Base-by-base conservation (phyloP, 164 flowering plant species). In the Sedum album region DNA sequence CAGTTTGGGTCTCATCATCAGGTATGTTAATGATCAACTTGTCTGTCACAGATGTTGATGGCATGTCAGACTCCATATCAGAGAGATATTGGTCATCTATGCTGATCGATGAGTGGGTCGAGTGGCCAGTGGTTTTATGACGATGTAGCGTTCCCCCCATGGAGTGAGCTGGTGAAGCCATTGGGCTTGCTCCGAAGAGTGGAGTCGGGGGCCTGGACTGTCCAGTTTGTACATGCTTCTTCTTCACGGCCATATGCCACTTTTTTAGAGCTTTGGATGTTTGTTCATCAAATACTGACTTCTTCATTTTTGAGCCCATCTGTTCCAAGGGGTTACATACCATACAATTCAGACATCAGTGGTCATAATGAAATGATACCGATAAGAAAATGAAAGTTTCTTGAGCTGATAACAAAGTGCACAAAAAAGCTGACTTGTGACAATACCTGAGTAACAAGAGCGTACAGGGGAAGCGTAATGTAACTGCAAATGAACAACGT, bases 301-400 rank as follows among this genome's bases (percentile, higher is more conserved):
- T 84, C 81, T 86, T 86, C 85, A 86, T 82, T 33, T 66, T n/a
- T 46, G 90, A 81, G 23, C 90, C 90, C 90, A 86, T 86, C 90
- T 86, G 84, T 70, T 64, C 26, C 11, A 57, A 20, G 23, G 31
- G 31, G 18, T 53, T 17, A 51, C 30, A 28, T 20, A 48, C 14
- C 28, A 8, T 6, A 23, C 25, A 5, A 13, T 5, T 53, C 2
- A 49, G 25, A 1, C 11, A 21, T 49, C 8, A 20, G 25, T 49
- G 1, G 8, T 21, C 6, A 49, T 21, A n/a, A 7, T 49, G n/a
- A n/a, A 35, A 35, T 35, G 7, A n/a, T n/a, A n/a, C n/a, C n/a
- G n/a, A n/a, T n/a, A 35, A 35, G 38, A 35, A 7, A 35, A 35
- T 35, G 38, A 7, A 35, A 35, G 7, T 7, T 35, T 35, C 38